Base-by-base conservation (phyloP, 164 flowering plant genomes). In the Vitis labrusca region DNA sequence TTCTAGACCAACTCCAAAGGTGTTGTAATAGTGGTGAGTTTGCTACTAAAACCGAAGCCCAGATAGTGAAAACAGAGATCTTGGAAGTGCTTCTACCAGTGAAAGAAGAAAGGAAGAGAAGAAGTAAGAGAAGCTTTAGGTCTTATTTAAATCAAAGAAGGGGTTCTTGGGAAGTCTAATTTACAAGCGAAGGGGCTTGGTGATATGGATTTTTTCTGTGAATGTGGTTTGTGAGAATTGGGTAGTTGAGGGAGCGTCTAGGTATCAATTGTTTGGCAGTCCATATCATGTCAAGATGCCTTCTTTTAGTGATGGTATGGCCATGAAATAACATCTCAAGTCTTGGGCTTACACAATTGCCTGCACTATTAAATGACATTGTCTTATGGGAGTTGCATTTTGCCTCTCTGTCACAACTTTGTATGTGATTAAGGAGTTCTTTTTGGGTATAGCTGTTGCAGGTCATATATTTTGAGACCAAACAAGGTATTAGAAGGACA, bases 271-370 rank as follows among this genome's bases (percentile, higher is more conserved):
- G 9, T 57, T 65, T 56, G 70, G 62, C 60, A 48, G 32, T 30
- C 69, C 59, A 13, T 15, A 54, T 50, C 61, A 64, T 9, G 44
- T 29, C 9, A 79, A 76, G 64, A 74, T 82, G 76, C 86, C 83
- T 19, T 67, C 86, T 16, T 60, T 83, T 2, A 64, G 69, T 53
- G 82, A 85, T 70, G 77, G 79, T 4, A 57, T 74, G 69, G 86
- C 82, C 76, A 82, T 85, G 86, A 85, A 83, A 64, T 71, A 82
- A 64, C 81, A 82, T 69, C 80, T 82, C 61, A 81, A 59, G 57
- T 74, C 77, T 61, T 85, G 86, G 84, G 89, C 85, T 75, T 59
- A 74, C 73, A 84, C 85, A 32, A 87, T 86, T 71, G 87, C 87
- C 13, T 77, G 83, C 70, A 71, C 78, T 66, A 82, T 85, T 65